phyloP scores from a whole-genome alignment of 768 basidiomycete genomes.

The Kwoniella dejecticola region DNA sequence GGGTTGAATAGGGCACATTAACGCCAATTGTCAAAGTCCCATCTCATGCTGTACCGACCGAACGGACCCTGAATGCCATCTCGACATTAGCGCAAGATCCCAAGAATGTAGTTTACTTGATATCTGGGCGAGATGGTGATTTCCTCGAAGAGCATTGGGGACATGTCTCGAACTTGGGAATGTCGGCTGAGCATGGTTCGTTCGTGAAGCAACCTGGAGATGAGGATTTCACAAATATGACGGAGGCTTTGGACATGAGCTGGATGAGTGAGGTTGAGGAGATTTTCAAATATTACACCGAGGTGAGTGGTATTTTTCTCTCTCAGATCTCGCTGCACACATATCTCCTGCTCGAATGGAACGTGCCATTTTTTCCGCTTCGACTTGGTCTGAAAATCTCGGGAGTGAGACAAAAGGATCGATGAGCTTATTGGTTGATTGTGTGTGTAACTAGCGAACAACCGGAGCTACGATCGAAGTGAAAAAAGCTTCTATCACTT shows the following conservation, averaged over 20 bases:
- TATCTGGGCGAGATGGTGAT: constrained; percentile 89
- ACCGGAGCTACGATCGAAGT: constrained; percentile 94
- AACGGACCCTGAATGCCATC: constrained; percentile 73
- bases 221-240: constrained; percentile 81
- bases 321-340: neutral
- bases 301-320: constrained; percentile 60
- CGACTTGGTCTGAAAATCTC: too few species aligned
- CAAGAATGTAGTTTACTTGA: constrained; percentile 90
- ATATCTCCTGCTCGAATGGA: constrained; percentile 5
- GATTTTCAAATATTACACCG: constrained; percentile 94
- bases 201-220: constrained; percentile 77
- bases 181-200: constrained; percentile 94
- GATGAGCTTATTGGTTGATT: too few species aligned
- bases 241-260: constrained; percentile 89
- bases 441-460: constrained; percentile 73
- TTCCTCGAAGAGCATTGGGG: constrained; percentile 93
- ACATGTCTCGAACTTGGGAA: constrained; percentile 75
- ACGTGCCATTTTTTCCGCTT: too few species aligned
- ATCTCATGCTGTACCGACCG: constrained; percentile 78
- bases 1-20: constrained; percentile 73
- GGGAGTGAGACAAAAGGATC: too few species aligned
- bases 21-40: constrained; percentile 96
- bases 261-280: constrained; percentile 97
- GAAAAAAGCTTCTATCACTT: constrained; percentile 97
- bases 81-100: constrained; percentile 73